Conservation (phyloP, 225 moss, liverwort and hornwort genomes). For the Rhytidiadelphus loreus region DNA sequence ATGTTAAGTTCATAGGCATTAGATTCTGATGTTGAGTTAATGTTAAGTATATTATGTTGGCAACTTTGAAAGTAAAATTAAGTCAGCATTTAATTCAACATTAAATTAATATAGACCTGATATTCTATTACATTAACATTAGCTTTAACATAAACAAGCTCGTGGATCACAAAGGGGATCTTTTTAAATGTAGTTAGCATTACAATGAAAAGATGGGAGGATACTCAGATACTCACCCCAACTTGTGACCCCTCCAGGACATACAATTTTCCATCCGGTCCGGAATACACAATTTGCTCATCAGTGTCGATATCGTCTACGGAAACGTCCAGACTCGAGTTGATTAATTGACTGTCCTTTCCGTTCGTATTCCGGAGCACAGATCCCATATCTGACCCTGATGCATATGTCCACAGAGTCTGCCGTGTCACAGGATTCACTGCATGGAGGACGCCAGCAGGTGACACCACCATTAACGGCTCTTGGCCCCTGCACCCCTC, state of each 20-base stretch:
- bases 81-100: not conserved
- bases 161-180: not conserved
- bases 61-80: not conserved
- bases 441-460: slow-evolving; percentile 32
- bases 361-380: slow-evolving; percentile 4
- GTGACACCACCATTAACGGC: slow-evolving; percentile 38
- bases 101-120: not conserved
- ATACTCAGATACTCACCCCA: slow-evolving; percentile 15
- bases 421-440: slow-evolving; percentile 29
- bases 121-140: not conserved
- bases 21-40: not conserved
- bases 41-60: not conserved
- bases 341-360: slow-evolving; percentile 16
- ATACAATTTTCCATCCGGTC: slow-evolving; percentile 31
- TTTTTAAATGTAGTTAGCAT: not conserved
- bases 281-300: slow-evolving; percentile 25
- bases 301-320: slow-evolving; percentile 13
- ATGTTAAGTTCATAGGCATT: not conserved
- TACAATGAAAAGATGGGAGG: not conserved
- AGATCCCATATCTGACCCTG: slow-evolving; percentile 29
- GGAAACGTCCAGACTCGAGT: slow-evolving; percentile 9
- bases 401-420: slow-evolving; percentile 32
- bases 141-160: not conserved
- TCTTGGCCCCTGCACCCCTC: slow-evolving; percentile 14
- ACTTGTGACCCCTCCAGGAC: slow-evolving; percentile 28